Evolutionary conservation across 306 rosid genomes (phyloP).

Genomic region (Abrus precatorius): DNA sequence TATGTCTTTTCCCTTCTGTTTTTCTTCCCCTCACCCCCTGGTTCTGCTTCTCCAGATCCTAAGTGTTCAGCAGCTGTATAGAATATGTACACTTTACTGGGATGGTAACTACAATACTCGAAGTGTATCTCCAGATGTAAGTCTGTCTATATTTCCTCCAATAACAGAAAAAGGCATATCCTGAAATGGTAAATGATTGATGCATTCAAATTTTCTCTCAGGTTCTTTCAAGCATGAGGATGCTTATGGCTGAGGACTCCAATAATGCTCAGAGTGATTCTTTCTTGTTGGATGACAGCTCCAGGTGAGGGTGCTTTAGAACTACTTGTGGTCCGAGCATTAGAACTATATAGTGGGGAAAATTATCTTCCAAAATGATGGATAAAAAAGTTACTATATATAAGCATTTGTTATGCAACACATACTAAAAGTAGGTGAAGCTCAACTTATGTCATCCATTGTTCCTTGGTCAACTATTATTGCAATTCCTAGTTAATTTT

Average conservation of each 20-base stretch:
- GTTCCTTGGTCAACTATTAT: neutral
- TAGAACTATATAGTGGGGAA: neutral
- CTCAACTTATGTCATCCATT: constrained; percentile 8
- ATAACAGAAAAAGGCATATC: constrained; percentile 6
- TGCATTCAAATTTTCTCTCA: constrained; percentile 48
- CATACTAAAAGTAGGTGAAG: constrained; percentile 9
- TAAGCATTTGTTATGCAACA: constrained; percentile 16
- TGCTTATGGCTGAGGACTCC: constrained; percentile 88
- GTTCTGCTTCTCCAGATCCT: constrained; percentile 68
- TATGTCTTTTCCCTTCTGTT: constrained; percentile 22
- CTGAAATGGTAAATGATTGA: constrained; percentile 43
- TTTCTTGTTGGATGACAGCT: constrained; percentile 88
- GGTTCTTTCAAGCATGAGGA: constrained; percentile 89
- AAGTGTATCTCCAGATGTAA: constrained; percentile 90
- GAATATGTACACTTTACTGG: constrained; percentile 94
- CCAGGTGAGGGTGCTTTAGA: constrained; percentile 62
- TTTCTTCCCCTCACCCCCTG: neutral
- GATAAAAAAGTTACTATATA: constrained; percentile 7
- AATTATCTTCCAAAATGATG: neutral
- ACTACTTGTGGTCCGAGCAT: neutral
- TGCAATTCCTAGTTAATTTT: constrained; percentile 20
- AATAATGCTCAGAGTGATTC: constrained; percentile 78
- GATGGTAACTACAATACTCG: constrained; percentile 90
- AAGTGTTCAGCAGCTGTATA: constrained; percentile 92
- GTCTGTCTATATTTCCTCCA: constrained; percentile 41